Evolutionary conservation across 495 filamentous ascomycete species (phyloP), one percentile per base, ranked within the genome.

Genomic region (Aspergillus cavernicola): DNA sequence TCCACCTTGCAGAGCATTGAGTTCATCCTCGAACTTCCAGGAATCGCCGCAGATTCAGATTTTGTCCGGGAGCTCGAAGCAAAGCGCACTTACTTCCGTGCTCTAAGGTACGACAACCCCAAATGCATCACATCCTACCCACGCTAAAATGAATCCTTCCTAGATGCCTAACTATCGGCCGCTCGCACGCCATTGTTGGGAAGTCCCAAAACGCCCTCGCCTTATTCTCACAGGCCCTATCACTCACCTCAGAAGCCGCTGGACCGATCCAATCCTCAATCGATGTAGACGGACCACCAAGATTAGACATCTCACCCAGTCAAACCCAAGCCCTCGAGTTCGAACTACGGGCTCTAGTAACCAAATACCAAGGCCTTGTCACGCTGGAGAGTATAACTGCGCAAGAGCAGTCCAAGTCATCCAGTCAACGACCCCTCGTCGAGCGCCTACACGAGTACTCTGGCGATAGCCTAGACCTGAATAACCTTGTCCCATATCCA

Each of bases 1-100:
- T 88, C 89, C 20, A 96, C 85, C 4, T 67, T 99, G 11, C 86
- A 85, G 60, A 96, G 89, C 68, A 71, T 99, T 52, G 89, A 97
- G 44, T 90, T 92, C 18, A 83, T 96, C 58, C 87, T 88, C 56
- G 88, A 93, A 49, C 77, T 99, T 10, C 87, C 91, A 0, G 95
- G 95, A 65, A 85, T 96, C 20, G 91, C 88, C n/a, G 86, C 89
- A 19, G 95, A 99, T 62, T 78, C 85, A 36, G 70, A 69, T 13
- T 86, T 99, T 57, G 72, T 90, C 3, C 70, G 76, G 12, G 89
- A 93, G 60, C 72, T 99, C 2, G 82, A 89, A 42, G 82, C 83
- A 3, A 92, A 92, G 59, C 78, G 81, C 32, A 72, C 78, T 37
- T 97, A 96, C 69, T 99, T 97, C 75, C 81, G 85, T 52, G 88